These are phyloP conservation scores for Podospora pseudoanserina DNA, from an alignment of 495 filamentous ascomycete species.

Conservation along the genomic window DNA sequence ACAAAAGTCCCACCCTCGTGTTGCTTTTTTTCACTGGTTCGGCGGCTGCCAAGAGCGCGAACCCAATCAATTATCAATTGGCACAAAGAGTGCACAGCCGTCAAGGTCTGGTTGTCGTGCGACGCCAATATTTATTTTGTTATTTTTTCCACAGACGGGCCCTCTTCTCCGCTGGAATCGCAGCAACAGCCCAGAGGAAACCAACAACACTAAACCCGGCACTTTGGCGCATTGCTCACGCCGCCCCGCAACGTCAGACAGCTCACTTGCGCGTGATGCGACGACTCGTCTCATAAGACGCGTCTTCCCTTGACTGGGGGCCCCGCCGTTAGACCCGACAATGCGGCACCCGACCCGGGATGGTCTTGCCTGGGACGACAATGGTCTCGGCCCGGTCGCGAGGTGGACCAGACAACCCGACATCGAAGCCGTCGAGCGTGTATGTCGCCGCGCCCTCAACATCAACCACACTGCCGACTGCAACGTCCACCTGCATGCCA, in stretches of 20 bases:
- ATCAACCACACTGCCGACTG: constrained; percentile 13
- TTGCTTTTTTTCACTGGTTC: constrained; percentile 7
- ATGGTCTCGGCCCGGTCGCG: constrained; percentile 25
- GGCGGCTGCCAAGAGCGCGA: background rate
- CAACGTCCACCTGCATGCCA: constrained; percentile 23
- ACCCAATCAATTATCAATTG: constrained; percentile 8
- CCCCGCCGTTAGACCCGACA: constrained; percentile 2
- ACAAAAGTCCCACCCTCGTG: background rate
- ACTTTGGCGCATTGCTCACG: background rate
- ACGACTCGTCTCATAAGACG: constrained; percentile 4
- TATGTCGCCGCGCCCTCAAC: constrained; percentile 28
- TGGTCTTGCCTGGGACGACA: constrained; percentile 29
- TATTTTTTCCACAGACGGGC: background rate
- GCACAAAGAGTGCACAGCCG: background rate
- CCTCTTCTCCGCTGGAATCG: background rate
- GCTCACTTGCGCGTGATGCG: background rate
- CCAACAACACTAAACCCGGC: background rate
- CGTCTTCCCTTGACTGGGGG: constrained; percentile 2
- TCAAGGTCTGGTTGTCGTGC: background rate
- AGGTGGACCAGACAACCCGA: constrained; percentile 33
- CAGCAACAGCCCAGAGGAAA: background rate
- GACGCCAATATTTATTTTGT: background rate
- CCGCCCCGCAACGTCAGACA: background rate
- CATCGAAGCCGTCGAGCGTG: constrained; percentile 26
- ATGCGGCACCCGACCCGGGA: constrained; percentile 28